Conservation (phyloP, 2,329 filamentous ascomycete species). For the Diaporthe citriasiana region DNA sequence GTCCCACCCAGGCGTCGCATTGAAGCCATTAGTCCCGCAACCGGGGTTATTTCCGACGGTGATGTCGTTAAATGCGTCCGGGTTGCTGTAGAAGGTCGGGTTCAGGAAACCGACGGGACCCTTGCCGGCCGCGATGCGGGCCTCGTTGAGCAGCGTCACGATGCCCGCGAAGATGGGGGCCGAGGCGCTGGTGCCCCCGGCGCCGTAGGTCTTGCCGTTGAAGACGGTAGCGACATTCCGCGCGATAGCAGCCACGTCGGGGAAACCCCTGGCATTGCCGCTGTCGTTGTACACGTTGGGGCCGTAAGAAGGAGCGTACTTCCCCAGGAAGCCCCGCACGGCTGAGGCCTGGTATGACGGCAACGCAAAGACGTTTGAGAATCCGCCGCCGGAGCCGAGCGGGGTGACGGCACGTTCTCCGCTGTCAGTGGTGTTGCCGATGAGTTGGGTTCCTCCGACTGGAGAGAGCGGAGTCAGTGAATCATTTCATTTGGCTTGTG, state of each 20-base stretch:
- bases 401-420: slow-evolving; percentile 45
- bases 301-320: slow-evolving; percentile 42
- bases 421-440: slow-evolving; percentile 35
- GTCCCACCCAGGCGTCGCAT: too few relatives aligned
- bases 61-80: slow-evolving; percentile 51
- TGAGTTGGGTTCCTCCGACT: slow-evolving; percentile 37
- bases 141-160: slow-evolving; percentile 74
- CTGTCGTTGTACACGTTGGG: slow-evolving; percentile 44
- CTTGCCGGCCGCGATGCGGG: slow-evolving; percentile 64
- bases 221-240: slow-evolving; percentile 48
- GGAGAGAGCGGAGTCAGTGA: slow-evolving; percentile 14
- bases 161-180: slow-evolving; percentile 71
- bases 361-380: slow-evolving; percentile 60
- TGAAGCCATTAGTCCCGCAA: slow-evolving; percentile 46
- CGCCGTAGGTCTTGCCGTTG: slow-evolving; percentile 50
- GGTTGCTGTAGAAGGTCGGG: slow-evolving; percentile 49
- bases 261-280: slow-evolving; percentile 47
- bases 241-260: slow-evolving; percentile 48
- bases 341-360: slow-evolving; percentile 59
- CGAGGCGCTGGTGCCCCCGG: slow-evolving; percentile 68
- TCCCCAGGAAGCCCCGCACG: slow-evolving; percentile 57
- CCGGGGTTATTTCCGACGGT: slow-evolving; percentile 50
- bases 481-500: neutral
- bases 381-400: slow-evolving; percentile 58
- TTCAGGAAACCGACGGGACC: slow-evolving; percentile 54